Conservation (phyloP, 805 yeast species). For the Candida cerambycidarum region DNA sequence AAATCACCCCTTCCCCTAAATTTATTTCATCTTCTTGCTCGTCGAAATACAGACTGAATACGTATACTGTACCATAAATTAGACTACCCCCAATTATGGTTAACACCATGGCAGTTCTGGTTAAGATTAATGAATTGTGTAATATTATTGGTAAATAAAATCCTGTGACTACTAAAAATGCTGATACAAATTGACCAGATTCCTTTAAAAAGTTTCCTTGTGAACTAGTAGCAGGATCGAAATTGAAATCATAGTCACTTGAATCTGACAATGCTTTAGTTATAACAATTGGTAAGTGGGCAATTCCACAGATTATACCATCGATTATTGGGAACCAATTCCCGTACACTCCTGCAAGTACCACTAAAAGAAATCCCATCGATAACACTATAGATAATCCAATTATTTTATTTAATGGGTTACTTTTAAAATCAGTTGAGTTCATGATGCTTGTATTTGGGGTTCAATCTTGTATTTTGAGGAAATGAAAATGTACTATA, state of each 20-base stretch:
- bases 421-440: slow-evolving; percentile 24
- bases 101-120: slow-evolving; percentile 69
- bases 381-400: slow-evolving; percentile 78
- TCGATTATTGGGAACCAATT: slow-evolving; percentile 90
- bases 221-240: slow-evolving; percentile 34
- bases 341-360: slow-evolving; percentile 81
- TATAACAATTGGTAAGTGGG: slow-evolving; percentile 38
- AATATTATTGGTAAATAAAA: slow-evolving; percentile 69
- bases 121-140: slow-evolving; percentile 71
- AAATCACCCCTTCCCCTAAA: slow-evolving; percentile 18
- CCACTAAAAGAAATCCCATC: slow-evolving; percentile 83
- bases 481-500: too few relatives aligned
- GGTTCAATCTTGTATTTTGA: too few relatives aligned
- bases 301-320: slow-evolving; percentile 41
- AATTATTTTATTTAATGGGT: slow-evolving; percentile 77
- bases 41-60: slow-evolving; percentile 78
- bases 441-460: slow-evolving; percentile 19
- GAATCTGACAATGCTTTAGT: slow-evolving; percentile 31
- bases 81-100: slow-evolving; percentile 82
- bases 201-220: slow-evolving; percentile 55
- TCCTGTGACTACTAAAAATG: slow-evolving; percentile 74
- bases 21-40: slow-evolving; percentile 24
- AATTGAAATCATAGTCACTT: slow-evolving; percentile 44
- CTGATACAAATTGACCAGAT: slow-evolving; percentile 75
- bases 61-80: slow-evolving; percentile 79